Evolutionary conservation across 164 flowering plant species (phyloP), one percentile per base, ranked within the genome.

Genomic region (Pachysandra terminalis): DNA sequence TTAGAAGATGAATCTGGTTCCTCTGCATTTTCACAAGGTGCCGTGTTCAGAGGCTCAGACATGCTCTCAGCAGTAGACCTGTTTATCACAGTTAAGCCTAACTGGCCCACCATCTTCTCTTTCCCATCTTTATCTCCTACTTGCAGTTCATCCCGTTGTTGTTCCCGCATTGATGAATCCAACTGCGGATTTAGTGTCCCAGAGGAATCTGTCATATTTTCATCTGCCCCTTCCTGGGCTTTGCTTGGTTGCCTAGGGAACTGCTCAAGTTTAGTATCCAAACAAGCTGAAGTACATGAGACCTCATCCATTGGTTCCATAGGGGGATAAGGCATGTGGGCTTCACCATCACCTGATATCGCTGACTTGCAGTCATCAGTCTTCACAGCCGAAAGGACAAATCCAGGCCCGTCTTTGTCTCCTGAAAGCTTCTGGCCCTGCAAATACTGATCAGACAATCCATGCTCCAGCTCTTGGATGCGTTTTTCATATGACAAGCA

Each of bases 401-500:
- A 81, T 21, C 73, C 82, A 68, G 87, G 71, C 5, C 19, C 78
- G 73, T 78, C 77, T 53, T 81, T 85, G 71, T 70, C 73, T 45
- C 35, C 72, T 19, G 83, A 75, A 70, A 74, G 74, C 68, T 84
- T 87, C 66, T 76, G 86, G 48, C 76, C 81, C 68, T 82, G 83
- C 68, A 78, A 57, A 78, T 84, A 89, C 71, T 84, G 91, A 78
- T 89, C 89, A 58, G 96, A 87, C 74, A 96, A 74, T 63, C 86
- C 85, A 75, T 86, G 89, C 73, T 93, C 98, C 69, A 96, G 80
- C 72, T 93, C 98, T 71, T 86, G 87, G 63, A 96, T 96, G 35
- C 98, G 93, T 74, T 88, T 87, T 72, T 91, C 97, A 80, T 96
- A 96, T 9, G 96, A 88, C 52, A 75, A 67, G 73, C 97, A 88